A percentile compares a stretch with the other conserved stretches of the same genome.
These are phyloP conservation scores for Kluyveromyces sp. DNA, from an alignment of 1,139 yeast genomes.

Conservation along the genomic window DNA sequence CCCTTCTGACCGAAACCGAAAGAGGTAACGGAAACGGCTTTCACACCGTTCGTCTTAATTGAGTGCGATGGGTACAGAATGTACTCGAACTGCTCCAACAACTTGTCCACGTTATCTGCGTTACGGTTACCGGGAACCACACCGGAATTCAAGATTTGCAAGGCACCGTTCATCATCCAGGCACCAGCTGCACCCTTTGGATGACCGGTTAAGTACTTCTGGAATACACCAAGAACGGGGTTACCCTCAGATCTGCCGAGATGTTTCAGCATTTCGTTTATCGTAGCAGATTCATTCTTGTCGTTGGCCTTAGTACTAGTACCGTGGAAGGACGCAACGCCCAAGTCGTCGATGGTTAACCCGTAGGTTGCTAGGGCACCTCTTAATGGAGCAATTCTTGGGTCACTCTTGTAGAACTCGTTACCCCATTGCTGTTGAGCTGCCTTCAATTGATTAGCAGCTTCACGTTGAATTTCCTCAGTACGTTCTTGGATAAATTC, in stretches of 20 bases:
- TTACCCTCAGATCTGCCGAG: slow-evolving; percentile 97
- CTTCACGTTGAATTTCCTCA: slow-evolving; percentile 81
- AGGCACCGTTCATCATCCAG: slow-evolving; percentile 99
- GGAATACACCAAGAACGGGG: slow-evolving; percentile 97
- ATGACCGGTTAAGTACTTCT: slow-evolving; percentile 97
- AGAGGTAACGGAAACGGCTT: slow-evolving; percentile 94
- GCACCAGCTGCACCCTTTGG: slow-evolving; percentile 99
- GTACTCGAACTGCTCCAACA: slow-evolving; percentile 74
- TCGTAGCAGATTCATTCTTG: slow-evolving; percentile 91
- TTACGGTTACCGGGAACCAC: slow-evolving; percentile 98
- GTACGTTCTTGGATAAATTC: slow-evolving; percentile 72
- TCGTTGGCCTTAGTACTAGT: slow-evolving; percentile 97
- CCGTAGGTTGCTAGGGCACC: slow-evolving; percentile 94
- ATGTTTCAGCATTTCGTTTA: slow-evolving; percentile 88
- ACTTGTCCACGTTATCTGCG: slow-evolving; percentile 89
- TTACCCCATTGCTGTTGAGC: slow-evolving; percentile 96
- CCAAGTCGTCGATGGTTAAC: slow-evolving; percentile 88
- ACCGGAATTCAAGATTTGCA: slow-evolving; percentile 88
- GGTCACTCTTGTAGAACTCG: slow-evolving; percentile 83
- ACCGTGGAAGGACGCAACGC: slow-evolving; percentile 99
- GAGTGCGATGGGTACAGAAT: slow-evolving; percentile 92
- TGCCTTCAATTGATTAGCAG: slow-evolving; percentile 74
- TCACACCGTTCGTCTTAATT: slow-evolving; percentile 90
- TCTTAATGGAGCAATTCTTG: slow-evolving; percentile 93
- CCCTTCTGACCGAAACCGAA: slow-evolving; percentile 99